Conservation (phyloP, 305 asterid species). For the Lippia alba region DNA sequence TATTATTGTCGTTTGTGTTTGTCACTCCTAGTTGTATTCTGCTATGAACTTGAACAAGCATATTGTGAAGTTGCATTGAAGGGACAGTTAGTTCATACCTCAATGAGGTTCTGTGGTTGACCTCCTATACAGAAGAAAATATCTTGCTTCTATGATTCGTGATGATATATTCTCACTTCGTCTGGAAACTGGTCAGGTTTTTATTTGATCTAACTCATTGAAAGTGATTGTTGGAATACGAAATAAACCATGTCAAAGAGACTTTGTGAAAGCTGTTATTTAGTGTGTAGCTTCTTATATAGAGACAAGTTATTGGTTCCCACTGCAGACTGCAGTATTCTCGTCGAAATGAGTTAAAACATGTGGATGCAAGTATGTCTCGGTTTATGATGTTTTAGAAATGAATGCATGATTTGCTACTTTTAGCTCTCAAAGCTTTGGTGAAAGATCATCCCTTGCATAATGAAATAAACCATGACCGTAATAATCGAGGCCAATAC, state of each 20-base stretch:
- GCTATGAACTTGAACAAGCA: slow-evolving; percentile 24
- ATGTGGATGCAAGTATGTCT: slow-evolving; percentile 2
- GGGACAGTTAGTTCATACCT: background rate
- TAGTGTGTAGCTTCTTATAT: background rate
- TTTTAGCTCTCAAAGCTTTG: background rate
- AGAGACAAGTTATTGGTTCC: slow-evolving; percentile 1
- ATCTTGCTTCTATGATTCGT: slow-evolving; percentile 16
- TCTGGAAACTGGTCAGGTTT: slow-evolving; percentile 3
- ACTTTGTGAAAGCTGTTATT: background rate
- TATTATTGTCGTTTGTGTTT: background rate
- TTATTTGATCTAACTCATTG: slow-evolving; percentile 1
- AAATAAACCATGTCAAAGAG: background rate
- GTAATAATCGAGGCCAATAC: background rate
- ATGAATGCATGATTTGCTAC: background rate
- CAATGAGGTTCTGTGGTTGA: background rate
- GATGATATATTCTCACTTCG: background rate
- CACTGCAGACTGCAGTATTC: background rate
- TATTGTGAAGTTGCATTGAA: slow-evolving; percentile 4
- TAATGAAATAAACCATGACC: slow-evolving; percentile 9
- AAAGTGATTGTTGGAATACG: background rate
- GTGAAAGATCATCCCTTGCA: slow-evolving; percentile 4
- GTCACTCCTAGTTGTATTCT: slow-evolving; percentile 25
- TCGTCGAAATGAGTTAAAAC: slow-evolving; percentile 8
- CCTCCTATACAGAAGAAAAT: slow-evolving; percentile 5
- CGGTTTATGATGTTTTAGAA: slow-evolving; percentile 9